Base-by-base conservation (phyloP, 1,284 basidiomycete genomes). In the Moesziomyces sp. region DNA sequence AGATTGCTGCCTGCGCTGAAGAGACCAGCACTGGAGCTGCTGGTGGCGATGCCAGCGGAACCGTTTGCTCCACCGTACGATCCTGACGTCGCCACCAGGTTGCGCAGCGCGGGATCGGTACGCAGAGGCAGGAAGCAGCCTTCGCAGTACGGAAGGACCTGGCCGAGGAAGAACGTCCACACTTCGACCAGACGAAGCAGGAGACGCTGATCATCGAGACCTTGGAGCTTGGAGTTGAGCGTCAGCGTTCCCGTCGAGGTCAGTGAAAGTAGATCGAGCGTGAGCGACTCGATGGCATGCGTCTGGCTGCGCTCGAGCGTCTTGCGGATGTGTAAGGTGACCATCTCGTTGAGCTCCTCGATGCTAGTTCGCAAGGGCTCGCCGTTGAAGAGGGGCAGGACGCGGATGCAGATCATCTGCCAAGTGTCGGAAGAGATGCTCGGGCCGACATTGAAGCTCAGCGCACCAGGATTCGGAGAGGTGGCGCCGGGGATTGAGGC, bases 131-230 rank as follows among this genome's bases (percentile, higher is more conserved):
- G 81, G 61, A 88, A 87, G 64, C 86, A 85, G 23, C 86, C 87
- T 87, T 94, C 92, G 44, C 94, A 86, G 81, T 94, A 95, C 1
- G 94, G 93, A 1, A 98, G 86, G 21, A 97, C 90, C 68, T 93
- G 91, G 71, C 92, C 91, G 90, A 93, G 97, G 86, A 97, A 97
- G 86, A 96, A 95, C 7, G 88, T 89, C 95, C 95, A 98, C 16
- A 92, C 88, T 74, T 96, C 93, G 1, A 93, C 92, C 11, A 96
- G 87, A 10, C 92, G 88, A 1, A 87, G 86, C 18, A 95, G 86
- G 5, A 97, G 87, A 74, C 90, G 88, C 48, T 91, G 89, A 48
- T 82, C 82, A 21, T 83, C 77, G 1, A 78, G 79, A 91, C 90
- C 26, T 30, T 86, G 87, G 10, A 98, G 88, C 82, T 93, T 94